These are phyloP conservation scores for Colletotrichum spinosum DNA, from an alignment of 2,329 filamentous ascomycete genomes.

Conservation along the genomic window DNA sequence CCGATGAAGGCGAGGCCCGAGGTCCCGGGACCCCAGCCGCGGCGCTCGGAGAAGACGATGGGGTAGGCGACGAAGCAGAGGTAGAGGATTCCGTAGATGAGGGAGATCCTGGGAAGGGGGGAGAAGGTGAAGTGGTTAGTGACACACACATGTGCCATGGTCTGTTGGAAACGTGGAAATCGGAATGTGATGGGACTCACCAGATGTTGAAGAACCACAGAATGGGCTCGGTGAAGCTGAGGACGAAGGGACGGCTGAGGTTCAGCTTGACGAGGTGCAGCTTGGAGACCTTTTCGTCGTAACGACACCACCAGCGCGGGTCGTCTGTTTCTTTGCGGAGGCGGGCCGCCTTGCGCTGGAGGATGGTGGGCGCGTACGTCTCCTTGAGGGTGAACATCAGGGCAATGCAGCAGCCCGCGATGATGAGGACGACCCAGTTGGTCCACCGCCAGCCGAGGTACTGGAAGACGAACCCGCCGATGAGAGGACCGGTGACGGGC, in stretches of 20 bases:
- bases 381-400: slow-evolving; percentile 74
- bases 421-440: slow-evolving; percentile 83
- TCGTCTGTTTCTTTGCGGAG: slow-evolving; percentile 77
- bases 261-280: slow-evolving; percentile 77
- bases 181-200: slow-evolving; percentile 51
- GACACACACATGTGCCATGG: too few species aligned
- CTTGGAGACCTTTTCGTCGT: slow-evolving; percentile 78
- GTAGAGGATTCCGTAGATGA: slow-evolving; percentile 89
- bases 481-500: slow-evolving; percentile 67
- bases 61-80: slow-evolving; percentile 93
- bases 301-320: slow-evolving; percentile 80
- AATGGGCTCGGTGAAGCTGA: slow-evolving; percentile 86
- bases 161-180: too few species aligned
- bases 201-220: slow-evolving; percentile 76
- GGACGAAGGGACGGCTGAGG: slow-evolving; percentile 80
- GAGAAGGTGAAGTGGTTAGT: neutral
- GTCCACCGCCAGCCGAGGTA: slow-evolving; percentile 90
- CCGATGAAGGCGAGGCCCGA: slow-evolving; percentile 84
- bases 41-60: slow-evolving; percentile 79
- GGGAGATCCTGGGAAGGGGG: slow-evolving; percentile 67
- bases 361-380: slow-evolving; percentile 79
- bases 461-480: slow-evolving; percentile 84
- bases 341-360: slow-evolving; percentile 73
- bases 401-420: slow-evolving; percentile 70
- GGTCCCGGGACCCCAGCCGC: slow-evolving; percentile 81